A percentile compares a stretch with the other conserved stretches of the same genome.
Evolutionary conservation across 257 asterid genomes (phyloP).

Genomic region (Paraleonurus japonicus): DNA sequence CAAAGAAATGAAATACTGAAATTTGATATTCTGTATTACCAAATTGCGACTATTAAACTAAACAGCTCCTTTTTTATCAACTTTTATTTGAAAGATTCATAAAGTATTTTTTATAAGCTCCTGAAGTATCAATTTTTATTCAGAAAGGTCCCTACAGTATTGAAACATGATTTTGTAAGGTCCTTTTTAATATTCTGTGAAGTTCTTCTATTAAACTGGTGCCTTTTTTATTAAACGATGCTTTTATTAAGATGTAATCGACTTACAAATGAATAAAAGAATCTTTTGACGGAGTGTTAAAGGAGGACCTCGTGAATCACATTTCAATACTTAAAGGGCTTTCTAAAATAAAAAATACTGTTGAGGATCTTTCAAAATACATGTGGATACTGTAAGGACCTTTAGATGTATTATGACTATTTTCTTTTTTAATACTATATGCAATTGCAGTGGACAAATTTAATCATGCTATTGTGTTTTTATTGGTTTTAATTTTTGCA

Average conservation of each 20-base stretch:
- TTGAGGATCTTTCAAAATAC: neutral
- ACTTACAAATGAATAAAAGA: neutral
- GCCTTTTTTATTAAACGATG: neutral
- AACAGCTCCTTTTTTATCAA: neutral
- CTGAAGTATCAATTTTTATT: neutral
- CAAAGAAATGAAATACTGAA: neutral
- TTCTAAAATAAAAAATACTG: neutral
- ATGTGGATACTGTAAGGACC: neutral
- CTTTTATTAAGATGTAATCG: neutral
- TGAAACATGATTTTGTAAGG: neutral
- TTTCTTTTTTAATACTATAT: neutral
- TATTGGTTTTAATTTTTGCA: slow-evolving; percentile 36
- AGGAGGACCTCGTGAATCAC: neutral
- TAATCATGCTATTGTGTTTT: slow-evolving; percentile 17
- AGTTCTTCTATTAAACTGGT: neutral
- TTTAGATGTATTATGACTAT: neutral
- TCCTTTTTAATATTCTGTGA: neutral
- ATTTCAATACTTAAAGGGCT: neutral
- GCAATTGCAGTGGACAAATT: neutral
- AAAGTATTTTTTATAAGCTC: neutral
- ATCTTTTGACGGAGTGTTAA: neutral
- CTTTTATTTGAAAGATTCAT: neutral
- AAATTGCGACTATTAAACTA: neutral
- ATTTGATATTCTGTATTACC: neutral
- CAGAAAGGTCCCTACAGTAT: neutral